Evolutionary conservation across 306 rosid species (phyloP).

Genomic region (cucumber (Cucumis sativus)): DNA sequence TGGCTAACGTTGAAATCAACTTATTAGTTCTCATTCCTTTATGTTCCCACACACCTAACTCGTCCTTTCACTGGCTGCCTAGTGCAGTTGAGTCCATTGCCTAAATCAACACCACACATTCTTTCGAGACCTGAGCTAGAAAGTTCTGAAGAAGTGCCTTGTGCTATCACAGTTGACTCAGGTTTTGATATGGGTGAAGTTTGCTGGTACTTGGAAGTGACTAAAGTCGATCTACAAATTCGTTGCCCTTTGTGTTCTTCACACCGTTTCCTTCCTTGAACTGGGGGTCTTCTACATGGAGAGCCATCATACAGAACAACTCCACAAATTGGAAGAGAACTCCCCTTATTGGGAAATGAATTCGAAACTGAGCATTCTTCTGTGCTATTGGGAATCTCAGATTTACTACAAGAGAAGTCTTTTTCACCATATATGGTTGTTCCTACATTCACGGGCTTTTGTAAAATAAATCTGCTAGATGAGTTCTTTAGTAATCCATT

Average conservation of each 20-base stretch:
- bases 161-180: not conserved
- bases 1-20: not conserved
- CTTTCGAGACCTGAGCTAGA: not conserved
- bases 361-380: not conserved
- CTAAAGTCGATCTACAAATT: slow-evolving; percentile 12
- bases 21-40: slow-evolving; percentile 8
- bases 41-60: slow-evolving; percentile 8
- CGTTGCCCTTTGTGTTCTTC: slow-evolving; percentile 65
- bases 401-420: slow-evolving; percentile 6
- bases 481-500: slow-evolving; percentile 5
- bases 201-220: not conserved
- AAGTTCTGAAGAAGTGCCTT: not conserved
- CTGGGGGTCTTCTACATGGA: slow-evolving; percentile 39
- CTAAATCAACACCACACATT: slow-evolving; percentile 7
- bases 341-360: slow-evolving; percentile 15
- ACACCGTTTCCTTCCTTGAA: slow-evolving; percentile 63
- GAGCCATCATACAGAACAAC: slow-evolving; percentile 47
- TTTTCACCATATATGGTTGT: not conserved
- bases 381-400: slow-evolving; percentile 6
- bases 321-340: slow-evolving; percentile 37
- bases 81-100: slow-evolving; percentile 2
- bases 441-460: too few species aligned
- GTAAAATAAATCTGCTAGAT: not conserved
- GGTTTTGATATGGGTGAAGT: not conserved
- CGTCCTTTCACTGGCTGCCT: slow-evolving; percentile 5